A percentile compares a stretch with the other conserved stretches of the same genome.
phyloP scores from a whole-genome alignment of 345 rosid genomes.

The Eucalyptus regnans region DNA sequence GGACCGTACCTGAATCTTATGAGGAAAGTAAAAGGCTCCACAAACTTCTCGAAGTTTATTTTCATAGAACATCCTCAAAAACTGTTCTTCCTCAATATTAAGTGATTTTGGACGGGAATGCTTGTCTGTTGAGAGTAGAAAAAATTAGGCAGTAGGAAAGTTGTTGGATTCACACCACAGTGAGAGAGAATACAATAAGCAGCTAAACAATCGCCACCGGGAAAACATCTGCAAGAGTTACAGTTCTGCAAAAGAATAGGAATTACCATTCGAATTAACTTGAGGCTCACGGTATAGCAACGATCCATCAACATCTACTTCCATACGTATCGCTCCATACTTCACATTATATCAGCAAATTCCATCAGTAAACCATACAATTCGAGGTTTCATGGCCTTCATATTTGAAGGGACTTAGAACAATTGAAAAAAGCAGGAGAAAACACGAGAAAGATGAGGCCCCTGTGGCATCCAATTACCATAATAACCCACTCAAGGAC shows the following conservation, averaged over 20 bases:
- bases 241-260: neutral
- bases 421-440: neutral
- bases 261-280: slow-evolving; percentile 36
- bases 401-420: neutral
- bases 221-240: neutral
- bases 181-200: neutral
- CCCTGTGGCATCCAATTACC: neutral
- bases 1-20: slow-evolving; percentile 78
- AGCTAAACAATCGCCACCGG: neutral
- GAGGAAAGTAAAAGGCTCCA: slow-evolving; percentile 88
- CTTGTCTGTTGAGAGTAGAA: slow-evolving; percentile 46
- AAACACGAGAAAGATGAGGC: neutral
- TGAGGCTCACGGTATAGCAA: slow-evolving; percentile 60
- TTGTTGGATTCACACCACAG: neutral
- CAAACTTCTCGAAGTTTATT: slow-evolving; percentile 93
- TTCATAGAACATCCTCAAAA: slow-evolving; percentile 84
- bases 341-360: neutral
- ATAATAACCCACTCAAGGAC: neutral
- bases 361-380: neutral
- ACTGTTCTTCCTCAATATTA: slow-evolving; percentile 78
- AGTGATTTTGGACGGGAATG: slow-evolving; percentile 74
- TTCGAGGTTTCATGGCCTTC: neutral
- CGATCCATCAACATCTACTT: slow-evolving; percentile 84
- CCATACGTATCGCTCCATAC: slow-evolving; percentile 81
- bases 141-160: neutral